Percentiles rank a stretch among this genome's conserved stretches.
Conservation (phyloP, 176 grass and related monocot genomes). For the Paspalum vaginatum region DNA sequence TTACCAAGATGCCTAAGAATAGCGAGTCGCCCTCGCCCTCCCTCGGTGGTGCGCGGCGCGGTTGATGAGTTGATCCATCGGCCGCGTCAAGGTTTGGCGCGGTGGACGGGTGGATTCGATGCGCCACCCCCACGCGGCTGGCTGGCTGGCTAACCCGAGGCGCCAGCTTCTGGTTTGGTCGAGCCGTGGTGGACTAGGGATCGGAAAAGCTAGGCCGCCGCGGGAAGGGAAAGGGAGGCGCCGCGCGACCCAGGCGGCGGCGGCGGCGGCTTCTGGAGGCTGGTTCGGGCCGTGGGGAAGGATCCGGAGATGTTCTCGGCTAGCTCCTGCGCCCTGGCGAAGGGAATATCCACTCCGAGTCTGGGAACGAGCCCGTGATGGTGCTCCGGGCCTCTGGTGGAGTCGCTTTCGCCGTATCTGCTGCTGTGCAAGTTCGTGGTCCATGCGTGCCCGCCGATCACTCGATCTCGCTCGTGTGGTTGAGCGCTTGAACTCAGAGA, state of each 20-base stretch:
- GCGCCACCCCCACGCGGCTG: too few relatives aligned
- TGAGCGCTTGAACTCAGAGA: too few relatives aligned
- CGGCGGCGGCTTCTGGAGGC: neutral
- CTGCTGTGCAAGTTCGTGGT: neutral
- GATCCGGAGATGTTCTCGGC: slow-evolving; percentile 13
- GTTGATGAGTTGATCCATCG: neutral
- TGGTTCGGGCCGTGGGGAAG: neutral
- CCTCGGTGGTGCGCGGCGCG: neutral
- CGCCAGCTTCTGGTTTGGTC: neutral
- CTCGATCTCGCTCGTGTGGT: neutral
- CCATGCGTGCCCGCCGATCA: neutral
- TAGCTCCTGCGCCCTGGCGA: neutral
- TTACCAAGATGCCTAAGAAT: slow-evolving; percentile 45
- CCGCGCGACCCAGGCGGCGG: neutral
- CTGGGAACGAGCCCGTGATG: too few relatives aligned
- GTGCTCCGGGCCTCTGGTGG: too few relatives aligned
- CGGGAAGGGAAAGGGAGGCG: neutral
- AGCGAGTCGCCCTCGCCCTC: neutral
- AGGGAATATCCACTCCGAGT: slow-evolving; percentile 28
- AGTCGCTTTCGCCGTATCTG: slow-evolving; percentile 27
- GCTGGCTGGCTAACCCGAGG: too few relatives aligned
- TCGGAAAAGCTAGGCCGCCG: neutral
- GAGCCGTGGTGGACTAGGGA: neutral
- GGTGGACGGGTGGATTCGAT: neutral
- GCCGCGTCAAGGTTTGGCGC: slow-evolving; percentile 1